Evolutionary conservation across 1,139 yeast genomes (phyloP).

Genomic region (Lodderomyces beijingensis): DNA sequence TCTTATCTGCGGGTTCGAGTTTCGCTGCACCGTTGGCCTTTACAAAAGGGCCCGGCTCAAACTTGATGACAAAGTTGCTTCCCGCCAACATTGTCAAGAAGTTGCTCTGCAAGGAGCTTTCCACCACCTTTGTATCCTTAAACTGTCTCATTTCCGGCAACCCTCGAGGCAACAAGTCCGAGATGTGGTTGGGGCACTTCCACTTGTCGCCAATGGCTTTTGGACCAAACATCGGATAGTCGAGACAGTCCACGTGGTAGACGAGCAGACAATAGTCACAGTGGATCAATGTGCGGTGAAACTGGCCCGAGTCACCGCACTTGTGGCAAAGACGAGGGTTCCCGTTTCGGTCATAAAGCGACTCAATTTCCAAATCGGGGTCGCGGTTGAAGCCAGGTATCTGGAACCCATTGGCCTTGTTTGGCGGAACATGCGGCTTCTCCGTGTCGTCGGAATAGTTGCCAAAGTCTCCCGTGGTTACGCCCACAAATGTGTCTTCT

Average conservation of each 20-base stretch:
- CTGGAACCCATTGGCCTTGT: constrained; percentile 37
- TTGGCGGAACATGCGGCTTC: constrained; percentile 44
- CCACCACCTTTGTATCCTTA: constrained; percentile 49
- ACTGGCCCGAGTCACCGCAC: constrained; percentile 69
- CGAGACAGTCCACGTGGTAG: constrained; percentile 90
- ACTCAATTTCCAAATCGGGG: constrained; percentile 59
- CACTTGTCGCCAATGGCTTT: constrained; percentile 80
- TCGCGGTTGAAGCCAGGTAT: constrained; percentile 33
- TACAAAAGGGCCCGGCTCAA: constrained; percentile 40
- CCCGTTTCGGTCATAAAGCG: constrained; percentile 61
- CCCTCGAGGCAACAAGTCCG: constrained; percentile 41
- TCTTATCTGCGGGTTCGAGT: not conserved
- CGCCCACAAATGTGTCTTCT: constrained; percentile 68
- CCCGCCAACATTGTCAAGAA: constrained; percentile 38
- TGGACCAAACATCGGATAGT: constrained; percentile 70
- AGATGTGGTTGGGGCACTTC: constrained; percentile 91
- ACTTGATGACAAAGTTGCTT: constrained; percentile 57
- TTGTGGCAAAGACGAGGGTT: constrained; percentile 65
- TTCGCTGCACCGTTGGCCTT: constrained; percentile 1
- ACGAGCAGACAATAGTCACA: constrained; percentile 86
- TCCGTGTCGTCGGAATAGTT: constrained; percentile 62
- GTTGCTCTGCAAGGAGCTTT: constrained; percentile 41
- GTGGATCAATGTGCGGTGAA: constrained; percentile 50
- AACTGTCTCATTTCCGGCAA: constrained; percentile 42
- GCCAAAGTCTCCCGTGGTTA: constrained; percentile 62